phyloP scores from a whole-genome alignment of 805 yeast species.

The Myxozyma melibiosi region DNA sequence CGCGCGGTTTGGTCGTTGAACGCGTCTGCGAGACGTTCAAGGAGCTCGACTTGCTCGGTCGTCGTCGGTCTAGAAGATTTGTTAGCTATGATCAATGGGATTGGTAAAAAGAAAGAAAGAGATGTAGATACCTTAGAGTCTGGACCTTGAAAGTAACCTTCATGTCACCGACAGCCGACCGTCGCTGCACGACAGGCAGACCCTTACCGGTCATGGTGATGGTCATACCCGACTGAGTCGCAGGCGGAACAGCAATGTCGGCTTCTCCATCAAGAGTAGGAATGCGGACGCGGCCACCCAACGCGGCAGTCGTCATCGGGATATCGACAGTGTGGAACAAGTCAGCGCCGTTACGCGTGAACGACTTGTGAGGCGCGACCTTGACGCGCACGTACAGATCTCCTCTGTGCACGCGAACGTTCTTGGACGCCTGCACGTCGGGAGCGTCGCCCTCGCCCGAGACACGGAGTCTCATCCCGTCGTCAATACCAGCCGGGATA shows the following conservation, averaged over 20 bases:
- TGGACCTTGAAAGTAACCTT: conserved; percentile 71
- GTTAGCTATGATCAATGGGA: background rate
- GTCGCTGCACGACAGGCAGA: conserved; percentile 62
- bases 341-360: conserved; percentile 66
- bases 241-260: conserved; percentile 78
- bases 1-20: conserved; percentile 74
- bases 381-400: conserved; percentile 82
- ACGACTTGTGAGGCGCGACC: conserved; percentile 72
- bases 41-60: conserved; percentile 80
- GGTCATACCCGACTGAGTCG: conserved; percentile 75
- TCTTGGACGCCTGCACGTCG: conserved; percentile 65
- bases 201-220: conserved; percentile 85
- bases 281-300: conserved; percentile 88
- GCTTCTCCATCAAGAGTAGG: conserved; percentile 87
- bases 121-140: conserved; percentile 48
- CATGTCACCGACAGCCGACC: conserved; percentile 68
- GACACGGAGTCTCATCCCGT: conserved; percentile 82
- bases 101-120: background rate
- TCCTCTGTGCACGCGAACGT: conserved; percentile 72
- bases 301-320: conserved; percentile 93
- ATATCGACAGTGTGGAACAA: conserved; percentile 67
- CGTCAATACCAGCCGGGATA: conserved; percentile 84
- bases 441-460: conserved; percentile 83
- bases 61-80: conserved; percentile 57
- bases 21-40: conserved; percentile 94